Evolutionary conservation across 2,329 filamentous ascomycete genomes (phyloP).

Genomic region (Helminthosporium solani): DNA sequence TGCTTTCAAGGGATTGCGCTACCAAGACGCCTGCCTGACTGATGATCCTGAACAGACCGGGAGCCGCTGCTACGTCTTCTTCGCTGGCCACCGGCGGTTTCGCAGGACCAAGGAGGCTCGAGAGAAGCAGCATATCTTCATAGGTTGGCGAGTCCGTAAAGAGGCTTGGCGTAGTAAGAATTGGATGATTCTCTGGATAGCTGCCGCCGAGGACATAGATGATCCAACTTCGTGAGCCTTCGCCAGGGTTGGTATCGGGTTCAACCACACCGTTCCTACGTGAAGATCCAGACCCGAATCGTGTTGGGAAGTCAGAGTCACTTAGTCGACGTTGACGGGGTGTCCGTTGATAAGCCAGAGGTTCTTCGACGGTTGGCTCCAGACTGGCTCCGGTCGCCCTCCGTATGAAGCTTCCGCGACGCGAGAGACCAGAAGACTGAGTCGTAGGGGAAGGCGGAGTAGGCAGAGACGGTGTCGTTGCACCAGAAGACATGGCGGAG

Average conservation of each 20-base stretch:
- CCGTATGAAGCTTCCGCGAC: slow-evolving; percentile 44
- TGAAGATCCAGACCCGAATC: slow-evolving; percentile 62
- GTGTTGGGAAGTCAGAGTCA: slow-evolving; percentile 59
- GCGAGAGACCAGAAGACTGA: slow-evolving; percentile 38
- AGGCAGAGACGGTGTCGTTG: slow-evolving; percentile 43
- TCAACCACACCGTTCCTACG: slow-evolving; percentile 65
- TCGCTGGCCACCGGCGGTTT: slow-evolving; percentile 68
- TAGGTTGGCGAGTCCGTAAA: slow-evolving; percentile 72
- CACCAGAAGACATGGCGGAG: slow-evolving; percentile 56
- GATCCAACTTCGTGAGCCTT: slow-evolving; percentile 65
- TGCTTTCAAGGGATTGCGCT: slow-evolving; percentile 49
- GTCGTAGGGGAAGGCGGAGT: slow-evolving; percentile 39
- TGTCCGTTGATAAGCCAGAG: slow-evolving; percentile 41
- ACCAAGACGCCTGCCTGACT: slow-evolving; percentile 44
- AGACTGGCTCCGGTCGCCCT: slow-evolving; percentile 43
- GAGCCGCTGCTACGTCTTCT: slow-evolving; percentile 63
- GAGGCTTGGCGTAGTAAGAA: slow-evolving; percentile 67
- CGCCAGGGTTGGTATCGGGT: slow-evolving; percentile 56
- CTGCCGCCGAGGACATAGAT: slow-evolving; percentile 72
- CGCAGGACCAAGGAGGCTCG: slow-evolving; percentile 65
- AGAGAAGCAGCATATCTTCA: slow-evolving; percentile 70
- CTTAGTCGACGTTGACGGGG: slow-evolving; percentile 57
- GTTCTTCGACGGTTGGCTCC: slow-evolving; percentile 46
- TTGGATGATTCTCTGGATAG: slow-evolving; percentile 68
- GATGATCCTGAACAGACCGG: slow-evolving; percentile 60